These are phyloP conservation scores for Miscanthus sacchariflorus DNA, from an alignment of 202 grass and related monocot genomes.

Conservation along the genomic window DNA sequence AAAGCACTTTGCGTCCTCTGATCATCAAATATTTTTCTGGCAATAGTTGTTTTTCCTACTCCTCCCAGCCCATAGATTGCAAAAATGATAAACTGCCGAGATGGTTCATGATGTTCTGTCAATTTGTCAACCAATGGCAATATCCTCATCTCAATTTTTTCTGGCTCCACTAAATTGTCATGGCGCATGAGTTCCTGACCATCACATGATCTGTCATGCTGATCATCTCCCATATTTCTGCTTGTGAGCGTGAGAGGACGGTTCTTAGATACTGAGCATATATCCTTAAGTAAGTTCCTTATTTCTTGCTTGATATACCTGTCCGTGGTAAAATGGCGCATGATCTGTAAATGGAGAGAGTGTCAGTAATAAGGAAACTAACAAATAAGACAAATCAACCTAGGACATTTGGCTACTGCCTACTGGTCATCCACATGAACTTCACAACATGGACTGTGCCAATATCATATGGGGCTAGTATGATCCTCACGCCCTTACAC, in stretches of 20 bases:
- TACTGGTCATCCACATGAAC: no score
- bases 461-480: no score
- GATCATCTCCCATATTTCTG: neutral
- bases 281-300: neutral
- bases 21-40: neutral
- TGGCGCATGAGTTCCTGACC: neutral
- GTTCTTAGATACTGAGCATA: neutral
- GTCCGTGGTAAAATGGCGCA: neutral
- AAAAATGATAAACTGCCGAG: neutral
- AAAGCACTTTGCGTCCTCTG: neutral
- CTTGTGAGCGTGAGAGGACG: neutral
- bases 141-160: neutral
- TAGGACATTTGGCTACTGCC: no score
- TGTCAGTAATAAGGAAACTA: neutral
- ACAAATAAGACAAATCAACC: no score
- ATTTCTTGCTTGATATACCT: neutral
- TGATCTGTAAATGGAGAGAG: neutral
- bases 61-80: neutral
- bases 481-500: no score
- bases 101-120: neutral
- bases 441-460: no score
- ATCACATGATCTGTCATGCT: neutral
- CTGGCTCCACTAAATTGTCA: neutral
- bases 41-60: neutral
- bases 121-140: neutral